Conservation (phyloP, 805 yeast species). For the Saturnispora hagleri region DNA sequence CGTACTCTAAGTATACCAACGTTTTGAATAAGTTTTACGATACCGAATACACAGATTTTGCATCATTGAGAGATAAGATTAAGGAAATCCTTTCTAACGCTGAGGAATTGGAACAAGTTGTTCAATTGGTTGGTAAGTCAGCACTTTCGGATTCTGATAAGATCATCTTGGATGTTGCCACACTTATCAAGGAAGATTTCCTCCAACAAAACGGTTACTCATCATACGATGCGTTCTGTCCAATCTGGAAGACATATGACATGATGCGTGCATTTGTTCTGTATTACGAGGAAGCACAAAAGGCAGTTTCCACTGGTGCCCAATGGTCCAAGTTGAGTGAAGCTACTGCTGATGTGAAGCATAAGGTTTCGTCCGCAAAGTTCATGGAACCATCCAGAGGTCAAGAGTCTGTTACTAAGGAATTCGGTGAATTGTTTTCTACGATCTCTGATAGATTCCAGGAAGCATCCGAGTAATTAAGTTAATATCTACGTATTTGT, state of each 20-base stretch:
- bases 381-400: slow-evolving; percentile 95
- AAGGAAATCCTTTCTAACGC: slow-evolving; percentile 94
- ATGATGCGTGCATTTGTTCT: slow-evolving; percentile 95
- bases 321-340: slow-evolving; percentile 90
- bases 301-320: slow-evolving; percentile 89
- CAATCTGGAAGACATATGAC: slow-evolving; percentile 96
- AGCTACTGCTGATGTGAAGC: slow-evolving; percentile 84
- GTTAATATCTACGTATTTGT: not conserved
- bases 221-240: slow-evolving; percentile 96
- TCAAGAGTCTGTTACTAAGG: slow-evolving; percentile 62
- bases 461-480: slow-evolving; percentile 78
- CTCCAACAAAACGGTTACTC: slow-evolving; percentile 99
- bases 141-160: slow-evolving; percentile 95
- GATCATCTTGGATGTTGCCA: slow-evolving; percentile 89
- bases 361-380: slow-evolving; percentile 88
- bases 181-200: slow-evolving; percentile 92
- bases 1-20: slow-evolving; percentile 93
- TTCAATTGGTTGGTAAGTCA: slow-evolving; percentile 97
- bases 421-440: slow-evolving; percentile 67
- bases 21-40: slow-evolving; percentile 83
- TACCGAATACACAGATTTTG: slow-evolving; percentile 81
- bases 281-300: slow-evolving; percentile 95
- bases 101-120: slow-evolving; percentile 98
- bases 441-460: slow-evolving; percentile 86
- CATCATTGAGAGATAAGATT: slow-evolving; percentile 80